phyloP scores from a whole-genome alignment of 768 basidiomycete genomes.

The Terana coerulea region DNA sequence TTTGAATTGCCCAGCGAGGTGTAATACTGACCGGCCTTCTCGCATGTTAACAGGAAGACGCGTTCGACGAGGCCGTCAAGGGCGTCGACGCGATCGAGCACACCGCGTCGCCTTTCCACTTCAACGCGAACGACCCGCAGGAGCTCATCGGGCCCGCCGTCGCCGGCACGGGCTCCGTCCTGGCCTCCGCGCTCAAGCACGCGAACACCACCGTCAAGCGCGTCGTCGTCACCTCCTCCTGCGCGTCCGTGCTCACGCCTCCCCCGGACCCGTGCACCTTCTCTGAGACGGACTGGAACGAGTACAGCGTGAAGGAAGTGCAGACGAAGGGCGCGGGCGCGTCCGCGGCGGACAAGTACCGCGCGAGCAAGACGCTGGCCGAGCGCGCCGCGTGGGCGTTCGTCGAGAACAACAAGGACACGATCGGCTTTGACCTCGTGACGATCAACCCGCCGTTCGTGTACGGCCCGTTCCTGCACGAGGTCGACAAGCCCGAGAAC shows the following conservation, averaged over 20 bases:
- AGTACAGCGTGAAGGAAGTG: slow-evolving; percentile 38
- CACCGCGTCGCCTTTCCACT: slow-evolving; percentile 5
- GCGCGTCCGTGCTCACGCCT: slow-evolving; percentile 35
- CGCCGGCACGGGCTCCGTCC: slow-evolving; percentile 58
- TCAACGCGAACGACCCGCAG: slow-evolving; percentile 11
- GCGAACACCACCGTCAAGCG: slow-evolving; percentile 40
- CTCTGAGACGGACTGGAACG: slow-evolving; percentile 60
- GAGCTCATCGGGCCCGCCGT: slow-evolving; percentile 69
- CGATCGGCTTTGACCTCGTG: slow-evolving; percentile 46
- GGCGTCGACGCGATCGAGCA: slow-evolving; percentile 36
- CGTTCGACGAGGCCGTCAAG: slow-evolving; percentile 34
- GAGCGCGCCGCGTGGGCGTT: slow-evolving; percentile 55
- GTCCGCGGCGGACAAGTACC: slow-evolving; percentile 39
- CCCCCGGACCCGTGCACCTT: background rate
- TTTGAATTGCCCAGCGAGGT: too few relatives aligned
- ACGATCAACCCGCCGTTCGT: slow-evolving; percentile 49
- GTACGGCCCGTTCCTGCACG: slow-evolving; percentile 27
- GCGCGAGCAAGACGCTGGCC: slow-evolving; percentile 53
- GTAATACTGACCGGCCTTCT: background rate
- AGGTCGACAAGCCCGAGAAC: slow-evolving; percentile 29
- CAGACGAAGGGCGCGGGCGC: slow-evolving; percentile 47
- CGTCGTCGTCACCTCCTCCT: slow-evolving; percentile 58
- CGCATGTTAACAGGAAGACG: background rate
- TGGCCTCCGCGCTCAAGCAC: slow-evolving; percentile 51
- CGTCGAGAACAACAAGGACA: slow-evolving; percentile 36